Base-by-base conservation (phyloP, 139 green algal genomes). In the Coelastrella sp. region DNA sequence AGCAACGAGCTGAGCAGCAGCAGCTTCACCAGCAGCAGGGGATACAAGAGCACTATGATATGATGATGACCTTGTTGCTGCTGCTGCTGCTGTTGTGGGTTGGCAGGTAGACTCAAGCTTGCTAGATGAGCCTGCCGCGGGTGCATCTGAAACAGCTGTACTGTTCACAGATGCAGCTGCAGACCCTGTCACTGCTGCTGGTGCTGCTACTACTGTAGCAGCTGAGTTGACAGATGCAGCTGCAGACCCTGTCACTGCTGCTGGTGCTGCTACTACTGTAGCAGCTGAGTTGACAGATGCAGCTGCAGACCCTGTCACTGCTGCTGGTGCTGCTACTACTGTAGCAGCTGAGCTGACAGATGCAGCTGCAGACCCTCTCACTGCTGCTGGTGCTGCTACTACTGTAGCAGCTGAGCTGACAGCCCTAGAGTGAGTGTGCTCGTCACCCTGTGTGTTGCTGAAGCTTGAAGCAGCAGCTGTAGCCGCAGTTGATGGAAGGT, bases 1-100 rank as follows among this genome's bases (percentile, higher is more conserved):
- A 35, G 59, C 67, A 25, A 67, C 51, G 27, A 89, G 80, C 30
- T 82, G 59, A 19, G 30, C 17, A 23, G 84, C 83, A 50, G 85
- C 89, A 50, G 85, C 89, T 1, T 50, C 35, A 27, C 84, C 84
- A 8, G 53, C 53, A 13, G 81, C 77, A 6, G 84, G 66, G 5
- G 74, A 5, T 0, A 59, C 67, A 8, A 43, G 25, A n/a, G 21
- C 30, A 21, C 53, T 21, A n/a, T 27, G 53, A 32, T 19, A 21
- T 21, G 21, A 64, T 32, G 35, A 11, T 25, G 35, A 48, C 30
- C 62, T 69, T 23, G 30, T 17, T 32, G 62, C 63, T 30, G 15
- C 63, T 57, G 60, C 50, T n/a, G 79, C 17, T 48, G 60, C 63
- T 32, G 53, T 17, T 66, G 48, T 23, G n/a, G 11, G 27, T 71